Conservation (phyloP, 495 filamentous ascomycete species). For the Aspergillus panamensis region DNA sequence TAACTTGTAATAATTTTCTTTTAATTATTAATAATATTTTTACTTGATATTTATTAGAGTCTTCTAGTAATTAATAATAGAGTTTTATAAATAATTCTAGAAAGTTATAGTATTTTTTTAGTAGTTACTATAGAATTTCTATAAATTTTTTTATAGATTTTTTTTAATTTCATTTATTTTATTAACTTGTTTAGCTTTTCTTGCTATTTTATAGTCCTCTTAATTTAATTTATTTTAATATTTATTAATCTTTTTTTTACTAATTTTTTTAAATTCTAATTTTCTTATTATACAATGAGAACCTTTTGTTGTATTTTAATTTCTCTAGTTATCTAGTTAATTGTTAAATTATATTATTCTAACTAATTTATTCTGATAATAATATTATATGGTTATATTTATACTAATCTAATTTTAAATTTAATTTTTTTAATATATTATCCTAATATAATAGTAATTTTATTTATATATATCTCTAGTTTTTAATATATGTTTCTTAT, state of each 20-base stretch:
- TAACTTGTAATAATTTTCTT: neutral
- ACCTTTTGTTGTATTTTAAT: neutral
- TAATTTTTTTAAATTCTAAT: neutral
- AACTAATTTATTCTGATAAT: too few species aligned
- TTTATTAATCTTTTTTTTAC: neutral
- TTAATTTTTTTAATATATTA: neutral
- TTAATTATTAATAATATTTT: neutral
- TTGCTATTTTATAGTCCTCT: conserved; percentile 5
- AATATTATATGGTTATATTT: too few species aligned
- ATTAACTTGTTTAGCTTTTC: too few species aligned
- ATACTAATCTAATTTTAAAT: neutral
- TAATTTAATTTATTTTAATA: conserved; percentile 2
- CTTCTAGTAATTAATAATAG: neutral
- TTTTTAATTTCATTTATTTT: too few species aligned
- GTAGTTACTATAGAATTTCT: too few species aligned
- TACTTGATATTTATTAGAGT: neutral
- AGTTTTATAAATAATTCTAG: conserved; percentile 4
- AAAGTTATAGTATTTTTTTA: neutral
- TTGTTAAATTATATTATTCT: too few species aligned
- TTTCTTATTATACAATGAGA: neutral
- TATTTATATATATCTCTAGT: too few species aligned
- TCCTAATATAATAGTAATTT: too few species aligned
- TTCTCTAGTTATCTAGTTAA: too few species aligned
- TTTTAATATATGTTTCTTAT: too few species aligned
- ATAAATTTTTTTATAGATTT: too few species aligned